Conservation (phyloP, 2,329 filamentous ascomycete genomes). For the Exserohilum turcica region DNA sequence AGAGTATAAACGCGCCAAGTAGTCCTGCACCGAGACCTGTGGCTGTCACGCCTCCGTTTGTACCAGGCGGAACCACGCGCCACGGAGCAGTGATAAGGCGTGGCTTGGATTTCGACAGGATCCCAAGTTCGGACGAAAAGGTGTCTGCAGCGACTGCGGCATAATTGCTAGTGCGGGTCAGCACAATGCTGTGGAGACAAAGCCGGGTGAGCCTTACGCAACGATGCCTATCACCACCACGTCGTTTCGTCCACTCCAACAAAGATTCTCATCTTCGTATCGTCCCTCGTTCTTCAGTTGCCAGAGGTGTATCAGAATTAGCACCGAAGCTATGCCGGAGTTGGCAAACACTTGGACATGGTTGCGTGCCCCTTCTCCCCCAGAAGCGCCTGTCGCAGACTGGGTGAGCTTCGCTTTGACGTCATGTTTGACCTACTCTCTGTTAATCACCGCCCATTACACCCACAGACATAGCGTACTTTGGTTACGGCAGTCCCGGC, state of each 20-base stretch:
- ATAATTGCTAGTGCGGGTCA: slow-evolving; percentile 71
- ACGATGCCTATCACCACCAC: slow-evolving; percentile 56
- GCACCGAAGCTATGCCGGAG: slow-evolving; percentile 74
- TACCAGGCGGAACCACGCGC: slow-evolving; percentile 82
- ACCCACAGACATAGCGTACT: slow-evolving; percentile 52
- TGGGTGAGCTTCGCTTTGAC: slow-evolving; percentile 83
- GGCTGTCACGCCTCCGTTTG: slow-evolving; percentile 87
- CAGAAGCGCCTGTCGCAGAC: slow-evolving; percentile 71
- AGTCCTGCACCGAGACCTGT: slow-evolving; percentile 75
- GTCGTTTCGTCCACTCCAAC: slow-evolving; percentile 50
- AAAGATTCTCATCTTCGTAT: slow-evolving; percentile 34
- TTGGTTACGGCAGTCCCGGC: slow-evolving; percentile 84
- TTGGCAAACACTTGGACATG: slow-evolving; percentile 92
- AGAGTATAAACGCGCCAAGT: slow-evolving; percentile 71
- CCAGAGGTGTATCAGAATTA: slow-evolving; percentile 60
- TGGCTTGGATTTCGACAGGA: slow-evolving; percentile 75
- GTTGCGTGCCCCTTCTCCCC: slow-evolving; percentile 81
- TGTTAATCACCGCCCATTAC: background rate
- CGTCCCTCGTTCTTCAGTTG: slow-evolving; percentile 48
- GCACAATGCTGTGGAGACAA: slow-evolving; percentile 3
- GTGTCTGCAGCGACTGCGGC: slow-evolving; percentile 92
- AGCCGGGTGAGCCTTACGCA: slow-evolving; percentile 41
- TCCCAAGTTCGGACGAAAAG: slow-evolving; percentile 93
- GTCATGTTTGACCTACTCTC: slow-evolving; percentile 76
- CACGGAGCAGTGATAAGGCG: slow-evolving; percentile 85